phyloP scores from a whole-genome alignment of 108 stramenopile species.

The Fistulifera solaris region DNA sequence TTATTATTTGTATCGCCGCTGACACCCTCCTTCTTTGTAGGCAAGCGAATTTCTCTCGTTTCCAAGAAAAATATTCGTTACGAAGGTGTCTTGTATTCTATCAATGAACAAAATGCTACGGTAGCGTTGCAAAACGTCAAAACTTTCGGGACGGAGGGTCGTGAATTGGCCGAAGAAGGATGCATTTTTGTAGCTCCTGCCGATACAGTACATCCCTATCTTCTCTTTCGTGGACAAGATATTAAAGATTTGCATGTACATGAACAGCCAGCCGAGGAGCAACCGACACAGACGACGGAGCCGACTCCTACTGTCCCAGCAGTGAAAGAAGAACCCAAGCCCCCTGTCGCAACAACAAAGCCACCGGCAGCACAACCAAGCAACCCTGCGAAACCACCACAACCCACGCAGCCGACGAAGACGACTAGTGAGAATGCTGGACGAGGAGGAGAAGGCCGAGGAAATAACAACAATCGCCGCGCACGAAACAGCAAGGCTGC shows the following conservation, averaged over 20 bases:
- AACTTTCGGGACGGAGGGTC: constrained; percentile 90
- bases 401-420: constrained; percentile 1
- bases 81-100: constrained; percentile 86
- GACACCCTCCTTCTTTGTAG: constrained; percentile 16
- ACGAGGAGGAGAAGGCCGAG: constrained; percentile 9
- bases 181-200: constrained; percentile 65
- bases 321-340: background rate
- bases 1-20: background rate
- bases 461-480: constrained; percentile 4
- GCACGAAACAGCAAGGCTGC: constrained; percentile 18
- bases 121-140: constrained; percentile 90
- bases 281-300: background rate
- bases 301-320: background rate
- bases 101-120: constrained; percentile 86
- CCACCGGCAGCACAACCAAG: constrained; percentile 7
- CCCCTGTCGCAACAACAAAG: constrained; percentile 1
- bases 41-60: constrained; percentile 85
- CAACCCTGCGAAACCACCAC: constrained; percentile 6
- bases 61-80: constrained; percentile 97
- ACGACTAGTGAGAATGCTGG: constrained; percentile 1
- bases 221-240: constrained; percentile 87
- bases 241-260: constrained; percentile 97
- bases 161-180: constrained; percentile 54
- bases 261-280: constrained; percentile 32
- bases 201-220: constrained; percentile 73